These are phyloP conservation scores for Scheffersomyces illinoinensis DNA, from an alignment of 1,139 yeast genomes.

Conservation along the genomic window DNA sequence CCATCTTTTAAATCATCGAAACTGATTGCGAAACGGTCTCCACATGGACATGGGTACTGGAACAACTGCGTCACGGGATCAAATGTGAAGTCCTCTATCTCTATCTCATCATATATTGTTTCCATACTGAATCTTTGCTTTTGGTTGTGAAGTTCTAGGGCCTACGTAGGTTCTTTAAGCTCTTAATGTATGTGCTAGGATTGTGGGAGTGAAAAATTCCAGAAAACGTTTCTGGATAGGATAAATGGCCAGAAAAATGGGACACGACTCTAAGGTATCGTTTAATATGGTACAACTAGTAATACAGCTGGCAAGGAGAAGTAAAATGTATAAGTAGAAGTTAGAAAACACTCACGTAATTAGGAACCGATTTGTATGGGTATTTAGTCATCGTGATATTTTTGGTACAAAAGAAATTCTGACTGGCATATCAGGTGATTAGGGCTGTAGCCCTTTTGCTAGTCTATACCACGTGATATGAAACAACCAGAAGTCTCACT, in stretches of 20 bases:
- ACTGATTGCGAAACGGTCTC: slow-evolving; percentile 86
- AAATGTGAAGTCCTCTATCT: slow-evolving; percentile 93
- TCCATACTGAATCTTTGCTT: slow-evolving; percentile 30
- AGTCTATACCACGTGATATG: neutral
- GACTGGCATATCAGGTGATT: neutral
- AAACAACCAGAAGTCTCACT: neutral
- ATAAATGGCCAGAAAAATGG: neutral
- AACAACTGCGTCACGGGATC: slow-evolving; percentile 79
- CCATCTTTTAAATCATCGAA: slow-evolving; percentile 89
- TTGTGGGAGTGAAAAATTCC: neutral
- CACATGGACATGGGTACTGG: slow-evolving; percentile 98
- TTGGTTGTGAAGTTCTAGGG: neutral
- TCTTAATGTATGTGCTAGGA: neutral
- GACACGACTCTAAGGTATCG: neutral
- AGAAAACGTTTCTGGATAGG: neutral
- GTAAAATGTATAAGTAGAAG: neutral
- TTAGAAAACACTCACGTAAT: neutral
- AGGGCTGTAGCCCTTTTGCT: slow-evolving; percentile 11
- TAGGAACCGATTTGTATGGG: neutral
- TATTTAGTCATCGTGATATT: neutral
- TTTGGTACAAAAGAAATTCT: neutral
- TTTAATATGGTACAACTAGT: neutral
- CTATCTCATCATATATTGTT: slow-evolving; percentile 88
- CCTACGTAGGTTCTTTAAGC: neutral
- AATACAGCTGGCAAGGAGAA: neutral